Evolutionary conservation across 768 basidiomycete species (phyloP), one percentile per base, ranked within the genome.

Genomic region (Xerocomellus dryophilus): DNA sequence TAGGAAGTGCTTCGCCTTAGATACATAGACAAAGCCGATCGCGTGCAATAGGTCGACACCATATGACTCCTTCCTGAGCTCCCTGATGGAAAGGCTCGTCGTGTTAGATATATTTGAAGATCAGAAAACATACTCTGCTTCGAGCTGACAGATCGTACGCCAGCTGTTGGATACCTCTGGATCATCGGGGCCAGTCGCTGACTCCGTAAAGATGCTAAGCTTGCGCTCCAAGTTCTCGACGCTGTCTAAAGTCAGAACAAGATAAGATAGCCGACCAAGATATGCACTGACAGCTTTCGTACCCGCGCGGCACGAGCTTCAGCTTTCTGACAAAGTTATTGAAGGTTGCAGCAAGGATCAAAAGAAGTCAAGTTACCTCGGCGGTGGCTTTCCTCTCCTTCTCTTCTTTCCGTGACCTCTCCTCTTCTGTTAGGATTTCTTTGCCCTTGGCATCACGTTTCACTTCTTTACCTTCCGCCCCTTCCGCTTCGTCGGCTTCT

Each of bases 161-260:
- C 86, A 93, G 57, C 88, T 90, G 42, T 66, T 70, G 3, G 84
- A 72, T 1, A 92, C 90, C 20, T 91, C 86, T 3, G 71, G 65
- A 65, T 92, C 90, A 47, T 82, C 73, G 2, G 84, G 82, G 0
- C 85, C 81, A 1, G 79, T 78, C 11, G 91, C 90, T 0, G 85
- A 88, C 73, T 96, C 93, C 0, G 90, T 87, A 67, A 90, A 96
- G 43, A 96, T 90, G 39, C 86, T 81, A 23, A 96, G 78, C 69
- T 93, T 95, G 58, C 88, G 80, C 42, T 85, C 82, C 56, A 96
- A 76, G 53, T 87, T 86, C 58, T 88, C 85, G 8, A 89, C 82
- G 10, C 69, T 70, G 36, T 53, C 25, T 29, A 42, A 27, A 14
- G 29, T 61, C 25, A 59, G 47, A 43, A 42, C 18, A 43, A 38